Evolutionary conservation across 306 rosid genomes (phyloP), one percentile per base, ranked within the genome.

Genomic region (Trichosanthes cucumerina): DNA sequence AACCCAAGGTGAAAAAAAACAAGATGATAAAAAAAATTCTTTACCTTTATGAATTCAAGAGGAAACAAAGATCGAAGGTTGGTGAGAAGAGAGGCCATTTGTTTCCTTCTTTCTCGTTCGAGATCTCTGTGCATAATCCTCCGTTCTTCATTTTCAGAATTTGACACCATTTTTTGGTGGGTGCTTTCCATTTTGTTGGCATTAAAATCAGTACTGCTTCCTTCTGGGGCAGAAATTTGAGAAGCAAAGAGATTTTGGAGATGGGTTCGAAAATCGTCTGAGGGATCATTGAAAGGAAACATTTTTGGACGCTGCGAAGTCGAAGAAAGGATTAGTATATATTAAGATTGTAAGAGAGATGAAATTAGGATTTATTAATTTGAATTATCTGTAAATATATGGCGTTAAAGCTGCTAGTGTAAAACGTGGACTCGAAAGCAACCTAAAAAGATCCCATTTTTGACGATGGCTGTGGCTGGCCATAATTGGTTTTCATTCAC

Each of bases 71-170:
- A 80, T 89, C 88, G 82, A 70, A 89, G 93, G 23, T 86, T 75
- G 72, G 83, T 26, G 82, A 72, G 60, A n/a, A 78, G 86, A 50
- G 63, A 63, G 36, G 24, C 23, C 69, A 77, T 56, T 57, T 77
- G 18, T 59, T 77, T 36, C 36, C 79, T 89, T 80, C 91, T 84
- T 82, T 82, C 83, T 71, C 87, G 84, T 82, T 89, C 93, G 43
- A 78, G 73, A 47, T 87, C 93, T 65, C 83, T 87, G 10, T 83
- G 90, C 50, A 66, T 9, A 54, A 78, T 79, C 78, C 69, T 81
- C 80, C 65, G 87, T 82, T 83, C 47, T 26, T 62, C 60, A 79
- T 47, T 50, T 54, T 41, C 53, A 11, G 24, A 10, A 52, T 70
- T 70, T 38, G 33, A n/a, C 34, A 16, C 49, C 24, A 66, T 5